phyloP scores from a whole-genome alignment of 2,329 filamentous ascomycete genomes.

The Gliomastix tumulicola region DNA sequence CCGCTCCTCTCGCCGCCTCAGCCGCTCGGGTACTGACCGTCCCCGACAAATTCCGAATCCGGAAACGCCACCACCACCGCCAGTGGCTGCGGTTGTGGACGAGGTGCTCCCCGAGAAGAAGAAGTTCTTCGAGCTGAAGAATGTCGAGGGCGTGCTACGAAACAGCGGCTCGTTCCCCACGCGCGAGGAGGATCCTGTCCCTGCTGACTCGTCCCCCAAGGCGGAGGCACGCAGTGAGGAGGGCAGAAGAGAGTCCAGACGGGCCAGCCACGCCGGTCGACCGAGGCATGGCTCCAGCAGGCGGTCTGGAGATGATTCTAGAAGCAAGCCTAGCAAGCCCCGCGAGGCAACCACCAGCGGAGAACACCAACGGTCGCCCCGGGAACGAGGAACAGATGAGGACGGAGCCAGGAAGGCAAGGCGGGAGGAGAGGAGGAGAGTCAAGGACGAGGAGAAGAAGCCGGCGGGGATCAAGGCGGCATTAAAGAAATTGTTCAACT shows the following conservation, averaged over 20 bases:
- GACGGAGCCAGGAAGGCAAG: conserved; percentile 24
- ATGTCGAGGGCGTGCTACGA: conserved; percentile 22
- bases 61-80: too few relatives aligned
- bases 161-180: conserved; percentile 4
- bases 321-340: conserved; percentile 13
- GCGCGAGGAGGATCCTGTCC: conserved; percentile 4
- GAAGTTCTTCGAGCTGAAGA: conserved; percentile 34
- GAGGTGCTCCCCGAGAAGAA: conserved; percentile 23
- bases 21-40: too few relatives aligned
- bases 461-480: conserved; percentile 21
- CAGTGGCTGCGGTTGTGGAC: too few relatives aligned
- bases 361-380: conserved; percentile 8
- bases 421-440: conserved; percentile 20
- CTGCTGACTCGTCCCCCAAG: too few relatives aligned
- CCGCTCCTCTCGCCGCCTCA: conserved; percentile 33
- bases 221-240: too few relatives aligned
- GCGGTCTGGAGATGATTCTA: conserved; percentile 17
- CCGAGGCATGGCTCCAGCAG: conserved; percentile 16
- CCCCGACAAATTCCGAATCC: too few relatives aligned
- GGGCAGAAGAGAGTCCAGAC: too few relatives aligned
- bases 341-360: conserved; percentile 13
- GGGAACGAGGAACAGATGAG: conserved; percentile 13
- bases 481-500: conserved; percentile 31
- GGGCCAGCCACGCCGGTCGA: too few relatives aligned
- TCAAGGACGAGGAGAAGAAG: conserved; percentile 19